Evolutionary conservation across 2,329 filamentous ascomycete genomes (phyloP).

Genomic region (Fonsecaea pugnacius): DNA sequence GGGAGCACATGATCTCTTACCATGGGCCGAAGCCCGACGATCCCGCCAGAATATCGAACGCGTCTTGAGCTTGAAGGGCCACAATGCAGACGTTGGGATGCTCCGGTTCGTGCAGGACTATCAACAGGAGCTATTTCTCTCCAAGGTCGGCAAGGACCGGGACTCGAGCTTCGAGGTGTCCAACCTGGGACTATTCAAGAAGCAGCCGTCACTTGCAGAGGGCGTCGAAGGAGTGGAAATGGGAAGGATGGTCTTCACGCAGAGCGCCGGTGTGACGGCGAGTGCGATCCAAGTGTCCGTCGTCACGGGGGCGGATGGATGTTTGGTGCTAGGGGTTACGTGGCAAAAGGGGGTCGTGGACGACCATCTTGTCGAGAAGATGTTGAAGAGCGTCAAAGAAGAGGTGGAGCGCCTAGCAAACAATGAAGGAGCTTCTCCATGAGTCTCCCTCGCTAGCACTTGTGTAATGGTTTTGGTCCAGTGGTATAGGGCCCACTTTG

Average conservation of each 20-base stretch:
- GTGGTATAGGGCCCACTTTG: neutral
- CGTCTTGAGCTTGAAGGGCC: constrained; percentile 39
- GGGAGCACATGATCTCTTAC: constrained; percentile 27
- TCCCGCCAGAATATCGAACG: constrained; percentile 41
- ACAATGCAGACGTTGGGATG: constrained; percentile 44
- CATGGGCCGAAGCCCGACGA: constrained; percentile 44
- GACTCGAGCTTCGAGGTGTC: constrained; percentile 51
- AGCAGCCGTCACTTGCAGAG: constrained; percentile 6
- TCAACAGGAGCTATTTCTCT: constrained; percentile 44
- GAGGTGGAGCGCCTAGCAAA: constrained; percentile 3
- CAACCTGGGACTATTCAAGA: constrained; percentile 49
- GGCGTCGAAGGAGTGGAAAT: constrained; percentile 37
- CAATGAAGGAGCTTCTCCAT: neutral
- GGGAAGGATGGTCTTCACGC: constrained; percentile 52
- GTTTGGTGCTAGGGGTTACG: constrained; percentile 39
- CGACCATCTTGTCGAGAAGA: constrained; percentile 11
- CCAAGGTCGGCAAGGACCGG: constrained; percentile 47
- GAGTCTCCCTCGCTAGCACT: neutral
- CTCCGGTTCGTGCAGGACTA: constrained; percentile 50
- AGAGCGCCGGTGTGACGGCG: constrained; percentile 48
- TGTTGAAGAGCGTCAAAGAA: constrained; percentile 1
- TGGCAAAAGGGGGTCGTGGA: constrained; percentile 30
- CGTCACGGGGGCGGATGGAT: constrained; percentile 52
- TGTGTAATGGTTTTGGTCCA: neutral
- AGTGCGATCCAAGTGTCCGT: constrained; percentile 47